Percentiles rank a stretch among this genome's conserved stretches.
These are phyloP conservation scores for Yarrowia deformans DNA, from an alignment of 805 yeast species.

Conservation along the genomic window DNA sequence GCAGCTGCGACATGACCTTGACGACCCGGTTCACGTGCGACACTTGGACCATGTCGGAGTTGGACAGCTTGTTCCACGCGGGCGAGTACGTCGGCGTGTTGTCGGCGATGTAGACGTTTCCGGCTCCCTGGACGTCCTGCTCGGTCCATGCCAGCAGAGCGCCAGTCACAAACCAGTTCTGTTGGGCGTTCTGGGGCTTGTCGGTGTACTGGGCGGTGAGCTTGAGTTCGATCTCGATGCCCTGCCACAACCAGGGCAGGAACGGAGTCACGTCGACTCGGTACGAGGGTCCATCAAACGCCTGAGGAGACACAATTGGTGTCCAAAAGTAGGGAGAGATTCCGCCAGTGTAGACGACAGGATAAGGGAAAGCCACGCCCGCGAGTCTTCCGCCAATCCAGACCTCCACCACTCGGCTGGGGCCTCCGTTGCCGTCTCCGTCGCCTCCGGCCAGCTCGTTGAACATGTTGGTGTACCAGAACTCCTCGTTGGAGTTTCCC, in stretches of 20 bases:
- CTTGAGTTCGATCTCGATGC: constrained; percentile 56
- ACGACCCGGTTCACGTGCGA: constrained; percentile 25
- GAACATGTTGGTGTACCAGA: constrained; percentile 71
- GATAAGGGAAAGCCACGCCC: constrained; percentile 70
- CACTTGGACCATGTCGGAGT: constrained; percentile 24
- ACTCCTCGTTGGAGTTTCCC: constrained; percentile 83
- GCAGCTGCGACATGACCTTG: constrained; percentile 9
- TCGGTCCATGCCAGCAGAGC: constrained; percentile 49
- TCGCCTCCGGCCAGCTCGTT: constrained; percentile 49
- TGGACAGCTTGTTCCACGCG: constrained; percentile 15
- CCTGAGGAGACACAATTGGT: constrained; percentile 74
- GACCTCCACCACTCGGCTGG: constrained; percentile 70
- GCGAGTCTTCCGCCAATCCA: constrained; percentile 66
- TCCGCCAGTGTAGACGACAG: constrained; percentile 82
- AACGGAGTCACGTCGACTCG: constrained; percentile 74
- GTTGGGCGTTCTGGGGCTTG: constrained; percentile 11
- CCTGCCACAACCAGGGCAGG: constrained; percentile 73
- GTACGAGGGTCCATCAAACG: constrained; percentile 76
- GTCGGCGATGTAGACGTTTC: constrained; percentile 29
- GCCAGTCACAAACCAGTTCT: constrained; percentile 50
- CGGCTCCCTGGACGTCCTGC: constrained; percentile 45
- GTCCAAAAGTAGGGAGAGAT: constrained; percentile 81
- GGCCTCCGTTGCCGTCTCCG: constrained; percentile 65
- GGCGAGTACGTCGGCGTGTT: constrained; percentile 18
- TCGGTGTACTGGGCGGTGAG: constrained; percentile 47